phyloP scores from a whole-genome alignment of 1,284 basidiomycete species.

The Abortiporus biennis region DNA sequence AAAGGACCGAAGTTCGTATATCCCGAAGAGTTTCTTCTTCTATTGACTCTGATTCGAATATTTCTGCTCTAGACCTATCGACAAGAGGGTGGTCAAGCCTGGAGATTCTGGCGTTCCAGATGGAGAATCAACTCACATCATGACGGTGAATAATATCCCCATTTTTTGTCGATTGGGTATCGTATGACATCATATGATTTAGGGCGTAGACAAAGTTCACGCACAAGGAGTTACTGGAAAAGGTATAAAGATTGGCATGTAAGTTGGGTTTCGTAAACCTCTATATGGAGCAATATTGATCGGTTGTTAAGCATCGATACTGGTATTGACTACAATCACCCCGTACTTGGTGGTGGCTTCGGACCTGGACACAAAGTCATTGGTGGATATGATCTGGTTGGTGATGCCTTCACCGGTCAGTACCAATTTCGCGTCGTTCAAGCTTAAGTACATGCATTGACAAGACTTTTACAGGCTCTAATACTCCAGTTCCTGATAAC shows the following conservation, averaged over 20 bases:
- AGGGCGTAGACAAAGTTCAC: constrained; percentile 44
- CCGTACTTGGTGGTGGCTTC: constrained; percentile 56
- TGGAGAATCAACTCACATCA: constrained; percentile 27
- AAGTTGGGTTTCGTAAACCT: constrained; percentile 7
- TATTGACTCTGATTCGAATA: background rate
- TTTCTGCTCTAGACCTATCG: constrained; percentile 20
- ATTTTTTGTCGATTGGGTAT: background rate
- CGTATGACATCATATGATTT: background rate
- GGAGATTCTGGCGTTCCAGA: constrained; percentile 31
- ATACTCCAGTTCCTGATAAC: constrained; percentile 38
- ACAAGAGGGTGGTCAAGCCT: constrained; percentile 20
- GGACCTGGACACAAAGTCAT: constrained; percentile 56
- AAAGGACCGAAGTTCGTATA: constrained; percentile 20
- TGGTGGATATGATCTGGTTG: constrained; percentile 51
- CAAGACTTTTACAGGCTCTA: constrained; percentile 26
- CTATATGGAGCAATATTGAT: background rate
- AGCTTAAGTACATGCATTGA: background rate
- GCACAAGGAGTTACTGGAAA: constrained; percentile 41
- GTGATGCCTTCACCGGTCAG: constrained; percentile 32
- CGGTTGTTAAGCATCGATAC: constrained; percentile 28
- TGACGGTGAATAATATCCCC: constrained; percentile 21
- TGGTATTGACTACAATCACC: constrained; percentile 52
- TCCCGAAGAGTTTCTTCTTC: background rate
- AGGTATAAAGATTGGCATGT: constrained; percentile 48
- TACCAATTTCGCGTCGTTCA: constrained; percentile 13